Evolutionary conservation across 73 alveolate genomes (phyloP), one percentile per base, ranked within the genome.

Genomic region (Effrenium voratum): DNA sequence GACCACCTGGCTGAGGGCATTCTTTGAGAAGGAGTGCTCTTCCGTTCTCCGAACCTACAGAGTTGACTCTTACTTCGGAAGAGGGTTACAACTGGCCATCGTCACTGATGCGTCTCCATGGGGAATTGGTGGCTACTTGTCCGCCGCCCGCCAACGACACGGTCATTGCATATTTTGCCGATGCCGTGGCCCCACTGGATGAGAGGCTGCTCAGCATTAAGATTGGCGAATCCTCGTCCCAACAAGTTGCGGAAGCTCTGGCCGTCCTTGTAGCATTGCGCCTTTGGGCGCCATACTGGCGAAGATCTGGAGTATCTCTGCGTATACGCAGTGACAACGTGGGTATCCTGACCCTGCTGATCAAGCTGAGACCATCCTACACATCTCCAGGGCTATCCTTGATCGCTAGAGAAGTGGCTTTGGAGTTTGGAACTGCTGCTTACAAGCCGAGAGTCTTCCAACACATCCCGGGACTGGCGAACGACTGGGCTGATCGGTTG

Each of bases 41-140:
- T 26, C 70, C 36, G 38, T 22, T 50, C 32, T 34, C 6, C 93
- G 93, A 12, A 50, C 28, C 12, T 82, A 82, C 76, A 47, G 93
- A 5, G 73, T 82, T 0, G 8, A 36, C 22, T 38, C 19, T 36
- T 82, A 49, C 52, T 34, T 34, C 24, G 93, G 76, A n/a, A 30
- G 32, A 40, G 75, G 63, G 19, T 15, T 79, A 16, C 28, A 45
- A 36, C 46, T 79, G 2, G 19, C 44, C n/a, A 82, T 82, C 50
- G 46, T 52, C 52, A 82, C 93, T 5, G 93, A 82, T 82, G 93
- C 93, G 52, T 49, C 76, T 8, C 93, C 93, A 8, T 82, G 93
- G 93, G 93, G 93, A 22, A 32, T 82, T 34, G 93, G 93, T 1
- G 93, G 93, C 75, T n/a, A 10, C 0, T n/a, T 82, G 55, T 28